Evolutionary conservation across 2,329 filamentous ascomycete species (phyloP), one percentile per base, ranked within the genome.

Genomic region (Diplodia seriata): DNA sequence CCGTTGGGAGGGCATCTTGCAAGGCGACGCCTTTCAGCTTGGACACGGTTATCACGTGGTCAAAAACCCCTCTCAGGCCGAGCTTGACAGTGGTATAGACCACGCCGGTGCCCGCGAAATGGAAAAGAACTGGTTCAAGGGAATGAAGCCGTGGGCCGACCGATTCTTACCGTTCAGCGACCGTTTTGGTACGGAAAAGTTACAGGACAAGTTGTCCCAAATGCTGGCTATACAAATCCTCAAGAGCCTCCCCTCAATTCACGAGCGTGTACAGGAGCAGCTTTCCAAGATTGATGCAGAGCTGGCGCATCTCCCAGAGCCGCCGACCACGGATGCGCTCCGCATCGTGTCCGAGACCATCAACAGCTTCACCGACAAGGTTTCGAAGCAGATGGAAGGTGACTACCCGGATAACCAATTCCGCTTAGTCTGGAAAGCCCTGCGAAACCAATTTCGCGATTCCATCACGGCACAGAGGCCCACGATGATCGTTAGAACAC

Each of bases 31-130:
- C 1, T 92, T 91, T 69, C 74, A 76, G 0, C 85, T 94, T 0
- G 89, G 89, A 0, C 84, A 91, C n/a, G 91, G 91, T 0, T 97
- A 94, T 74, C 96, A 90, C 9, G 92, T 94, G 0, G 91, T 90
- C 0, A 87, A 90, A 1, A 89, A 90, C 3, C 85, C 86, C 79
- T 81, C 79, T 0, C 83, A 87, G 61, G 79, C 83, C 0, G 79
- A 90, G 0, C 78, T 86, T 0, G 75, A 84, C 14, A 70, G 77
- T 0, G 70, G 75, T 0, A 74, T 85, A 0, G 79, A 80, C 1
- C 83, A 88, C 67, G 66, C 73, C 0, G 72, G 80, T 6, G 87
- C 87, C 0, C 80, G 86, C 0, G 18, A 70, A 0, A 77, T 82
- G 9, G 88, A 90, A 71, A 69, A 75, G 0, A 8, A 74, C 0